These are phyloP conservation scores for Apiotrichum brassicae DNA, from an alignment of 1,284 basidiomycete species.

Conservation along the genomic window DNA sequence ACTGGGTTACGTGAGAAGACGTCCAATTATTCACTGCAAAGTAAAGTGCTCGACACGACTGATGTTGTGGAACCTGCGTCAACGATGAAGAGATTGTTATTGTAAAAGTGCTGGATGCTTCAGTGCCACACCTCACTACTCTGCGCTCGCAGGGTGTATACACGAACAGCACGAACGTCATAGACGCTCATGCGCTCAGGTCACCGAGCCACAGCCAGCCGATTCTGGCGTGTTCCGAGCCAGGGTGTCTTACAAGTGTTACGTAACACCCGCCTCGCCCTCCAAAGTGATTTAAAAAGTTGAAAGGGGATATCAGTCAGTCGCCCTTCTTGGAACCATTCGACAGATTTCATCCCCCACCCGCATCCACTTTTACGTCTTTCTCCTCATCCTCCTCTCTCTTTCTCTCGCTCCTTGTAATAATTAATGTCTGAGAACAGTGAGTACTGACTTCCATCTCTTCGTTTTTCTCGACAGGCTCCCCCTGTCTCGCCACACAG, in stretches of 20 bases:
- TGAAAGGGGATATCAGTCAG: neutral
- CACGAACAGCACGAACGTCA: no score
- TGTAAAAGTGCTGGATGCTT: no score
- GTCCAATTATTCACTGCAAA: no score
- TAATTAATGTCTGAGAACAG: neutral
- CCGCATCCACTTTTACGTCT: neutral
- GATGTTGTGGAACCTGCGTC: no score
- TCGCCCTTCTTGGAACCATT: no score
- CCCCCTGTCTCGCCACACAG: neutral
- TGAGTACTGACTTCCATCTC: conserved; percentile 4
- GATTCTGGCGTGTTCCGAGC: neutral
- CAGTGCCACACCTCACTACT: no score
- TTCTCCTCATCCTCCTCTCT: neutral
- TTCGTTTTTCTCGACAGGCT: no score
- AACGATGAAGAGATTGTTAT: no score
- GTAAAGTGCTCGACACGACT: no score
- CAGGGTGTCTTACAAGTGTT: neutral
- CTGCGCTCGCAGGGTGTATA: no score
- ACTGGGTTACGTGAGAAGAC: no score
- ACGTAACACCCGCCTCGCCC: neutral
- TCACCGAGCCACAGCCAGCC: neutral
- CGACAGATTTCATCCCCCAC: neutral
- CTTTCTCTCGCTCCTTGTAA: neutral
- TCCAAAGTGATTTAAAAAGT: neutral
- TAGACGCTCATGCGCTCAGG: no score